Conservation (phyloP, 169 alveolate species). For the Cryptosporidium sp. region DNA sequence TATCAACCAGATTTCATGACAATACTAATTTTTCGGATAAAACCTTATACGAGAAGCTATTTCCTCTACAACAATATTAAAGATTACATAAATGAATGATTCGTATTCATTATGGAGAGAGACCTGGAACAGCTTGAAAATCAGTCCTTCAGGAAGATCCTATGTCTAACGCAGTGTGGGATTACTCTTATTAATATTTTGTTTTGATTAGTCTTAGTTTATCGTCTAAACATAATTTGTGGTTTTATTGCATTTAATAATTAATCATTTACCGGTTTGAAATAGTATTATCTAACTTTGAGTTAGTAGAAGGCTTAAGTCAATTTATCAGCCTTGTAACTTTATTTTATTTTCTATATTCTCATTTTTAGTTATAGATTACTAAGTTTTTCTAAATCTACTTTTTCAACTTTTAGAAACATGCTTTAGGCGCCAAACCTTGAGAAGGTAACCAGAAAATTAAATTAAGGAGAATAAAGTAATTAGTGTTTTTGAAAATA, state of each 20-base stretch:
- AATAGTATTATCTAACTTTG: not conserved
- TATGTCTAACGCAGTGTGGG: not conserved
- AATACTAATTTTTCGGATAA: not conserved
- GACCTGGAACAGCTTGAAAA: not conserved
- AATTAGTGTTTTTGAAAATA: not conserved
- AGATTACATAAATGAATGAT: too few relatives aligned
- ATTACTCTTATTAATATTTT: too few relatives aligned
- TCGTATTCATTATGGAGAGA: too few relatives aligned
- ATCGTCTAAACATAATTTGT: too few relatives aligned
- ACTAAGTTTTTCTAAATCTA: not conserved
- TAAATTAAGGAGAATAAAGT: too few relatives aligned
- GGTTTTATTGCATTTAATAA: too few relatives aligned
- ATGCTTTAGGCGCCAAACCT: not conserved
- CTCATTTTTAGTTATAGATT: not conserved
- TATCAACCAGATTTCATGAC: constrained; percentile 25
- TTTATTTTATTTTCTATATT: too few relatives aligned
- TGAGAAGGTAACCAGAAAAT: too few relatives aligned
- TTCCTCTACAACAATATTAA: not conserved
- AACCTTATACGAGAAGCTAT: not conserved
- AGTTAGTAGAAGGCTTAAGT: not conserved
- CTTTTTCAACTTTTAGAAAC: too few relatives aligned
- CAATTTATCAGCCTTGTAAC: too few relatives aligned
- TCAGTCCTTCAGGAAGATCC: not conserved
- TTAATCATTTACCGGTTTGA: not conserved
- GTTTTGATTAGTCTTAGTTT: not conserved